Conservation (phyloP, 495 filamentous ascomycete genomes). For the Margaritispora aquatica region DNA sequence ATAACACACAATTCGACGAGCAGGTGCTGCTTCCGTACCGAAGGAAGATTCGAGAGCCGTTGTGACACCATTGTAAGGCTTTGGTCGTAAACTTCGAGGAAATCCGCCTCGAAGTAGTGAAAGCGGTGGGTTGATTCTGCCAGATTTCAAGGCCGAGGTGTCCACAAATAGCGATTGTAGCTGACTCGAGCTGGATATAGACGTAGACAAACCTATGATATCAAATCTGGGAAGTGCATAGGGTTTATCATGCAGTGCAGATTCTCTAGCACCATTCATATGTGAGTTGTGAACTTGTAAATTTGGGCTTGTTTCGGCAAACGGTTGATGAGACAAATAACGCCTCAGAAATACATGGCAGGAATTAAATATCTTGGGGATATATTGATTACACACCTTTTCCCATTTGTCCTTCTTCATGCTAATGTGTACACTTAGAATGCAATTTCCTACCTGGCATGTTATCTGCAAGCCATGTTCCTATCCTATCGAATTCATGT, state of each 20-base stretch:
- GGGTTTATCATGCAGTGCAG: not conserved
- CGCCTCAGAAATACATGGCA: not conserved
- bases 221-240: not conserved
- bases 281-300: too few species aligned
- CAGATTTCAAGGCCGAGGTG: not conserved
- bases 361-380: not conserved
- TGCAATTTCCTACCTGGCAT: not conserved
- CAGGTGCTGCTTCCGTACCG: conserved; percentile 53
- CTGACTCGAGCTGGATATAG: too few species aligned
- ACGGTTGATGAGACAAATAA: not conserved
- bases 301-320: not conserved
- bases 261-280: too few species aligned
- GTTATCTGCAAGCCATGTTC: not conserved
- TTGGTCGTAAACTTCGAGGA: not conserved
- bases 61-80: conserved; percentile 14
- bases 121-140: not conserved
- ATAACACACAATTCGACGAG: conserved; percentile 67
- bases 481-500: too few species aligned
- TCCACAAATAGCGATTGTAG: not conserved
- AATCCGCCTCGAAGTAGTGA: not conserved
- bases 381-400: not conserved
- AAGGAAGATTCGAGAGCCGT: conserved; percentile 10
- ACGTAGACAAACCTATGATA: too few species aligned
- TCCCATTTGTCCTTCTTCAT: not conserved
- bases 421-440: not conserved